Conservation (phyloP, 2,329 filamentous ascomycete genomes). For the Exophiala aquamarina region DNA sequence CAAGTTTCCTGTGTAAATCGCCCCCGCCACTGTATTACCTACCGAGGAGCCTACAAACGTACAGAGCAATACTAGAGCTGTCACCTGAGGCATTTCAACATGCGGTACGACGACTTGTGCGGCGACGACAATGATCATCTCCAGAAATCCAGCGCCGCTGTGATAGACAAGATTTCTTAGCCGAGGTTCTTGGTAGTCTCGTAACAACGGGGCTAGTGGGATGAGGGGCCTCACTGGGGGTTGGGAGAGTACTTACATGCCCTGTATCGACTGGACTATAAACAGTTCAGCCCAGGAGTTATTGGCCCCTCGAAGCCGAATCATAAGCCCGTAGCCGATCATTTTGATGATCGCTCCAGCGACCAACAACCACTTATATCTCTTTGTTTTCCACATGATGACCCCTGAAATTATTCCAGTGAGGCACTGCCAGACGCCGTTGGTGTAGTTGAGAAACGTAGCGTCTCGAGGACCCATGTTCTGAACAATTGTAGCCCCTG, state of each 20-base stretch:
- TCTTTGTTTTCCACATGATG: constrained; percentile 43
- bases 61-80: constrained; percentile 44
- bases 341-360: constrained; percentile 43
- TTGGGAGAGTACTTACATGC: constrained; percentile 24
- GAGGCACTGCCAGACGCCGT: constrained; percentile 46
- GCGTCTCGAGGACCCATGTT: constrained; percentile 42
- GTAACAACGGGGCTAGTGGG: too few relatives aligned
- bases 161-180: too few relatives aligned
- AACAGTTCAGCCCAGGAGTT: constrained; percentile 49
- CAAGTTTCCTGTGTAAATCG: constrained; percentile 50
- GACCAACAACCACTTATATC: constrained; percentile 51
- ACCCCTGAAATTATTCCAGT: constrained; percentile 42
- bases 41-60: constrained; percentile 39
- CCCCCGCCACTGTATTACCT: constrained; percentile 45
- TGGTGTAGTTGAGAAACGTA: constrained; percentile 43
- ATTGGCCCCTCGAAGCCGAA: constrained; percentile 45
- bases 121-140: constrained; percentile 36
- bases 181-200: too few relatives aligned
- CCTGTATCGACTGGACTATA: constrained; percentile 50
- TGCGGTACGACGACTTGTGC: constrained; percentile 48
- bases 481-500: constrained; percentile 39
- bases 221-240: too few relatives aligned
- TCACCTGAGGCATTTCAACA: constrained; percentile 49
- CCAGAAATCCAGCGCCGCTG: constrained; percentile 1
- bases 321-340: constrained; percentile 53